Percentiles rank a stretch among this genome's conserved stretches.
These are phyloP conservation scores for Penicillium vulpinum DNA, from an alignment of 2,329 filamentous ascomycete genomes.

Conservation along the genomic window DNA sequence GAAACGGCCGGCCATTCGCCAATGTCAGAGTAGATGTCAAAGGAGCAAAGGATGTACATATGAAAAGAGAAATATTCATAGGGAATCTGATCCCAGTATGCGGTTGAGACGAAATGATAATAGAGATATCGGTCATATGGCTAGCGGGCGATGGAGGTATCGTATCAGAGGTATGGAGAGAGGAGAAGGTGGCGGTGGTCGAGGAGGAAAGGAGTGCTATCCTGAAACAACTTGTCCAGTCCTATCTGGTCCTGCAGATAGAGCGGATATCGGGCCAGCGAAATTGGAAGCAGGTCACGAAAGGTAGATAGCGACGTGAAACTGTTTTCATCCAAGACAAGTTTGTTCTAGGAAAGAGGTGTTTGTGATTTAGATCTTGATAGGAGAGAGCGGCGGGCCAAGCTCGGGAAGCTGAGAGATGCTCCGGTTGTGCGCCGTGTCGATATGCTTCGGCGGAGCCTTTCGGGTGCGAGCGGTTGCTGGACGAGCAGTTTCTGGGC, in stretches of 20 bases:
- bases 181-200: neutral
- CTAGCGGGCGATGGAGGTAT: neutral
- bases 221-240: neutral
- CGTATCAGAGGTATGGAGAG: neutral
- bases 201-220: neutral
- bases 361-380: slow-evolving; percentile 49
- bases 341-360: neutral
- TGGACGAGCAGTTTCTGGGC: slow-evolving; percentile 23
- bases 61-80: slow-evolving; percentile 15
- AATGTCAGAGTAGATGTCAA: slow-evolving; percentile 8
- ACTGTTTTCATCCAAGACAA: neutral
- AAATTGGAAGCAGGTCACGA: slow-evolving; percentile 1
- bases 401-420: slow-evolving; percentile 50
- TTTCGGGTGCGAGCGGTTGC: slow-evolving; percentile 33
- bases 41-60: slow-evolving; percentile 17
- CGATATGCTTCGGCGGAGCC: slow-evolving; percentile 36
- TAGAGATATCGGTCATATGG: neutral
- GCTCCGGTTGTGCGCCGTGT: slow-evolving; percentile 36
- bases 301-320: neutral
- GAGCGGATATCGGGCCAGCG: slow-evolving; percentile 21
- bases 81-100: slow-evolving; percentile 26
- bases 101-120: slow-evolving; percentile 13
- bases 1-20: slow-evolving; percentile 11
- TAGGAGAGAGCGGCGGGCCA: slow-evolving; percentile 50
- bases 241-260: slow-evolving; percentile 4